These are phyloP conservation scores for Ascomycota sp. DNA, from an alignment of 2,329 filamentous ascomycete genomes.

Conservation along the genomic window DNA sequence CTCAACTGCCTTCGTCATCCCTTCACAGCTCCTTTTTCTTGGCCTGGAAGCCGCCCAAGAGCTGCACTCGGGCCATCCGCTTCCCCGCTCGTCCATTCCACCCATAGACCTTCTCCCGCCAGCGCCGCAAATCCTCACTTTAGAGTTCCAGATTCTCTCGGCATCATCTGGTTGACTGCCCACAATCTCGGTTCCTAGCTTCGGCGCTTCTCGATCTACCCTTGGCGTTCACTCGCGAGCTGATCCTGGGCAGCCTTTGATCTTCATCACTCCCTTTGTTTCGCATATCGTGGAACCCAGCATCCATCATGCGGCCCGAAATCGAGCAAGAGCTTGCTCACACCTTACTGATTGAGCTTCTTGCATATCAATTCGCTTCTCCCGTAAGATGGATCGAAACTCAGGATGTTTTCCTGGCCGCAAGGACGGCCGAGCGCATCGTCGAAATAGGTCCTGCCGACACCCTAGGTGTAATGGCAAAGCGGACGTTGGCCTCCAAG, in stretches of 20 bases:
- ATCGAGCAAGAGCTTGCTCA: conserved; percentile 98
- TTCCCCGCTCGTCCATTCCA: not conserved
- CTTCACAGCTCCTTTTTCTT: not conserved
- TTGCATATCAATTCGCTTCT: conserved; percentile 97
- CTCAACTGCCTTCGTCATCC: not conserved
- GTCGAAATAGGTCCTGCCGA: conserved; percentile 95
- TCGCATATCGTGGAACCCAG: conserved; percentile 1
- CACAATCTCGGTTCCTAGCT: no score
- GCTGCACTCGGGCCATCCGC: not conserved
- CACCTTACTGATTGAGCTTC: conserved; percentile 91
- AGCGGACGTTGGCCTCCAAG: conserved; percentile 84
- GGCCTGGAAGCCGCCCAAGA: not conserved
- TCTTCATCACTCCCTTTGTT: not conserved
- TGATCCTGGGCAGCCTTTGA: not conserved
- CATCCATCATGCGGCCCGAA: conserved; percentile 74
- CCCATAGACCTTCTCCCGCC: no score
- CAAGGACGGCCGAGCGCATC: conserved; percentile 89
- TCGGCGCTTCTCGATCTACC: no score
- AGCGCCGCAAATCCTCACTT: no score
- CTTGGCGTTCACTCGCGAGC: no score
- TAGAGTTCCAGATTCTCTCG: no score
- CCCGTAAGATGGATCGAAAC: conserved; percentile 99
- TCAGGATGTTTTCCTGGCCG: conserved; percentile 95
- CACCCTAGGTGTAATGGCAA: conserved; percentile 93
- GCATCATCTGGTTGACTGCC: no score